Evolutionary conservation across 1,139 yeast species (phyloP).

Genomic region (Kluyveromyces sp.): DNA sequence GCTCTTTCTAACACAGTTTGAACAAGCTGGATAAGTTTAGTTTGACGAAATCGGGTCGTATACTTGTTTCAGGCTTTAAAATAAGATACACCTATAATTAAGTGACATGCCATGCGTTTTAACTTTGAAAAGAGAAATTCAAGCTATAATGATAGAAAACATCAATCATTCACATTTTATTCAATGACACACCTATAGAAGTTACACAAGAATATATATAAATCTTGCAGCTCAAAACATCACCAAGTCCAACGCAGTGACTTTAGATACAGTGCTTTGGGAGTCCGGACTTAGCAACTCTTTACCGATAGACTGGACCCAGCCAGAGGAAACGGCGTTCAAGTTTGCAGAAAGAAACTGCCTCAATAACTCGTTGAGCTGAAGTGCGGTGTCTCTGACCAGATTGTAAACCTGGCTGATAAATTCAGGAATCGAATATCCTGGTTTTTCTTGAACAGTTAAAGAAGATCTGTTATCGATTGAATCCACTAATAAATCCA

Average conservation of each 20-base stretch:
- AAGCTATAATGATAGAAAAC: neutral
- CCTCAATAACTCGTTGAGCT: constrained; percentile 15
- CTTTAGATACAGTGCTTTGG: constrained; percentile 9
- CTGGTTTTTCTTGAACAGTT: neutral
- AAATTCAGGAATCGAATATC: constrained; percentile 9
- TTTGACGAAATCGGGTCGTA: too few relatives aligned
- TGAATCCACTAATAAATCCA: neutral
- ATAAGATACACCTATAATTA: too few relatives aligned
- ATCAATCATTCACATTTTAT: neutral
- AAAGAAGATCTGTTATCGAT: neutral
- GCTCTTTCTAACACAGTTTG: too few relatives aligned
- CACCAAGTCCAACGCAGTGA: constrained; percentile 11
- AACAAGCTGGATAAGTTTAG: too few relatives aligned
- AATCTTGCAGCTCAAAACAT: constrained; percentile 4
- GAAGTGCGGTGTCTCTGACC: constrained; percentile 16
- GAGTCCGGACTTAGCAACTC: constrained; percentile 11
- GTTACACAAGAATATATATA: neutral
- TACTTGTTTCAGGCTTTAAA: too few relatives aligned
- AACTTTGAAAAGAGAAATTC: too few relatives aligned
- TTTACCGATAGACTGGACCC: constrained; percentile 13
- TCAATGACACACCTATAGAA: neutral
- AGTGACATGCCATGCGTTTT: too few relatives aligned
- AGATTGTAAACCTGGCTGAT: constrained; percentile 15
- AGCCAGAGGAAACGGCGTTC: constrained; percentile 5
- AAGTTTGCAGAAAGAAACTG: constrained; percentile 14